A percentile compares a stretch with the other conserved stretches of the same genome.
Conservation (phyloP, 2,329 filamentous ascomycete species). For the Colletotrichum sp. region DNA sequence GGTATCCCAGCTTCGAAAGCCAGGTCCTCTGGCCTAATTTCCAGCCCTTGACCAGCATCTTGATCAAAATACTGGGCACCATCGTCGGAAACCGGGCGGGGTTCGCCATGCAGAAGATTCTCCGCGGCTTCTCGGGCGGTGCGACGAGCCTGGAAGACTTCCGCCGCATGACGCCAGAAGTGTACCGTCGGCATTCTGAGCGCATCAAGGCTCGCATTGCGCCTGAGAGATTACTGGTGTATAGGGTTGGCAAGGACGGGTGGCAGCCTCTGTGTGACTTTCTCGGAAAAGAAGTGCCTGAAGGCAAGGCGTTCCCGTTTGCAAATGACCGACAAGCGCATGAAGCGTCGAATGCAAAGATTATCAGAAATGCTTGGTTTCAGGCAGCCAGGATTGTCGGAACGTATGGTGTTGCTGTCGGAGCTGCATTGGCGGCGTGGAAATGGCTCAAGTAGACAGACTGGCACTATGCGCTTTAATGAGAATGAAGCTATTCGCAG, state of each 20-base stretch:
- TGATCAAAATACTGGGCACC: slow-evolving; percentile 27
- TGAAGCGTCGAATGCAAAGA: neutral
- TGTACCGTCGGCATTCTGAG: slow-evolving; percentile 10
- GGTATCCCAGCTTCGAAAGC: slow-evolving; percentile 35
- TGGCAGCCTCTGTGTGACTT: slow-evolving; percentile 49
- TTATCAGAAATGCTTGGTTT: slow-evolving; percentile 33
- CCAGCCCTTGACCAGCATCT: slow-evolving; percentile 19
- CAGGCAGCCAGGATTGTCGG: slow-evolving; percentile 32
- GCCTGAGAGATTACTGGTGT: slow-evolving; percentile 8
- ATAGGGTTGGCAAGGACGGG: slow-evolving; percentile 32
- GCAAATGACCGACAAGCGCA: slow-evolving; percentile 29
- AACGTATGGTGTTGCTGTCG: neutral
- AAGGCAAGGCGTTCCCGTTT: slow-evolving; percentile 33
- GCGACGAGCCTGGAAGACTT: neutral
- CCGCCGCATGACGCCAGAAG: neutral
- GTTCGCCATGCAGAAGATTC: slow-evolving; percentile 25
- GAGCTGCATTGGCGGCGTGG: neutral
- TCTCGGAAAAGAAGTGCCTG: slow-evolving; percentile 36
- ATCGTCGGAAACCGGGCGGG: slow-evolving; percentile 34
- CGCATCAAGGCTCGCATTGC: slow-evolving; percentile 12
- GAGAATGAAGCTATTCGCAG: neutral
- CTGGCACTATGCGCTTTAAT: neutral
- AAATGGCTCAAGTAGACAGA: neutral
- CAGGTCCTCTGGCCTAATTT: slow-evolving; percentile 28
- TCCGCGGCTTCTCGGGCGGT: slow-evolving; percentile 29